Evolutionary conservation across 768 basidiomycete genomes (phyloP).

Genomic region (Chalciporus pseudorubinellus): DNA sequence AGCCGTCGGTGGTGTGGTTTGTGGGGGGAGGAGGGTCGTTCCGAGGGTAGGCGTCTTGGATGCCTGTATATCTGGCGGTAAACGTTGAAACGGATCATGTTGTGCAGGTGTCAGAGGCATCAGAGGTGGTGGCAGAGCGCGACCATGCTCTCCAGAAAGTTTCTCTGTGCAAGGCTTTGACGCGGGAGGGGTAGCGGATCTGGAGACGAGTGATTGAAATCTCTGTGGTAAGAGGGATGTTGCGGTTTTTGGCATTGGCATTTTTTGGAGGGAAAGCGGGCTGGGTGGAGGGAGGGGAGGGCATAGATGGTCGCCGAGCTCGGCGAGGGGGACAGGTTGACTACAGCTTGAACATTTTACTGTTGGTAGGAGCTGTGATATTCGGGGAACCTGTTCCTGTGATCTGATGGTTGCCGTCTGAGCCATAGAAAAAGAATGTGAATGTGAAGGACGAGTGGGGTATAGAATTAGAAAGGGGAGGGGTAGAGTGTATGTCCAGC

Average conservation of each 20-base stretch:
- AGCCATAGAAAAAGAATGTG: constrained; percentile 27
- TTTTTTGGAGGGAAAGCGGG: constrained; percentile 31
- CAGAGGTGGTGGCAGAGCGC: constrained; percentile 9
- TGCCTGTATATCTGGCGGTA: constrained; percentile 19
- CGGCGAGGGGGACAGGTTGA: constrained; percentile 63
- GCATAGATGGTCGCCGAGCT: constrained; percentile 81
- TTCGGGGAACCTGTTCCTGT: constrained; percentile 20
- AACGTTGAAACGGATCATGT: constrained; percentile 28
- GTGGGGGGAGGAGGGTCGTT: constrained; percentile 7
- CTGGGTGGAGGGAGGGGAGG: constrained; percentile 46
- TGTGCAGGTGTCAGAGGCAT: neutral
- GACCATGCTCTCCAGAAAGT: constrained; percentile 3
- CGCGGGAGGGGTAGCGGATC: constrained; percentile 14
- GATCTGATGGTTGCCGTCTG: constrained; percentile 10
- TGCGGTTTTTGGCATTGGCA: constrained; percentile 36
- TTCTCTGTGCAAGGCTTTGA: constrained; percentile 8
- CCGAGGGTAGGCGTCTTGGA: constrained; percentile 5
- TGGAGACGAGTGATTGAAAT: constrained; percentile 45
- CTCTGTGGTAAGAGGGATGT: constrained; percentile 49
- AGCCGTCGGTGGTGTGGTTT: neutral
- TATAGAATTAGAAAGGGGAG: constrained; percentile 21
- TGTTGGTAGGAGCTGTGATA: constrained; percentile 71
- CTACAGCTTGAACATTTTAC: constrained; percentile 85
- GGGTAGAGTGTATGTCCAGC: constrained; percentile 9
- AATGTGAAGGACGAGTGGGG: constrained; percentile 9